Evolutionary conservation across 345 rosid genomes (phyloP).

Genomic region (Laguncularia racemosa): DNA sequence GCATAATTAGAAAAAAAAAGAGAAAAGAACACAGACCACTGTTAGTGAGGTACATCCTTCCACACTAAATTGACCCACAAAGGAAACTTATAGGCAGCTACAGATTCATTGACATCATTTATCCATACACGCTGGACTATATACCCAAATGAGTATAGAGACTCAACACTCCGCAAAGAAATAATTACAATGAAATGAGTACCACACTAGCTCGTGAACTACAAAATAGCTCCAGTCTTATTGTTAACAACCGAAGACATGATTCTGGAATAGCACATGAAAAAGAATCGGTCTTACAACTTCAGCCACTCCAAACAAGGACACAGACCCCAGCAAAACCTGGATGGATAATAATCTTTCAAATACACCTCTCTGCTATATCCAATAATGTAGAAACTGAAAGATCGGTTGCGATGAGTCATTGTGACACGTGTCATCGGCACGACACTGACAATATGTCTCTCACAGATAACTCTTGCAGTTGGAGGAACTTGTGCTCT

Average conservation of each 20-base stretch:
- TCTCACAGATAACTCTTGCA: constrained; percentile 82
- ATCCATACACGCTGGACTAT: no score
- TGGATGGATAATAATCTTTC: constrained; percentile 83
- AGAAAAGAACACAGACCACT: no score
- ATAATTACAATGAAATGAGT: neutral
- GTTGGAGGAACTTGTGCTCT: constrained; percentile 62
- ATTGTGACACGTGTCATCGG: constrained; percentile 88
- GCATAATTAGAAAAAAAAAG: no score
- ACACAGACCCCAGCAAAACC: constrained; percentile 93
- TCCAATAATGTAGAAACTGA: constrained; percentile 89
- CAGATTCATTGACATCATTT: no score
- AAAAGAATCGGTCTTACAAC: constrained; percentile 20
- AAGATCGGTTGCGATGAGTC: constrained; percentile 59
- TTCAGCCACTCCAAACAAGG: constrained; percentile 93
- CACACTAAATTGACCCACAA: no score
- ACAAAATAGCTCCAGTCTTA: no score
- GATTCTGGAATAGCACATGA: neutral
- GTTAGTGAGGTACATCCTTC: no score
- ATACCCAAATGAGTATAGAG: no score
- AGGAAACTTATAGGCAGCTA: no score
- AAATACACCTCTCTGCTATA: constrained; percentile 74
- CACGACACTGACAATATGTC: constrained; percentile 78
- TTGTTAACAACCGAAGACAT: no score
- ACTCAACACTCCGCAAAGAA: no score
- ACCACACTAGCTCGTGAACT: no score